Base-by-base conservation (phyloP, 345 rosid genomes). In the Brassica incana region DNA sequence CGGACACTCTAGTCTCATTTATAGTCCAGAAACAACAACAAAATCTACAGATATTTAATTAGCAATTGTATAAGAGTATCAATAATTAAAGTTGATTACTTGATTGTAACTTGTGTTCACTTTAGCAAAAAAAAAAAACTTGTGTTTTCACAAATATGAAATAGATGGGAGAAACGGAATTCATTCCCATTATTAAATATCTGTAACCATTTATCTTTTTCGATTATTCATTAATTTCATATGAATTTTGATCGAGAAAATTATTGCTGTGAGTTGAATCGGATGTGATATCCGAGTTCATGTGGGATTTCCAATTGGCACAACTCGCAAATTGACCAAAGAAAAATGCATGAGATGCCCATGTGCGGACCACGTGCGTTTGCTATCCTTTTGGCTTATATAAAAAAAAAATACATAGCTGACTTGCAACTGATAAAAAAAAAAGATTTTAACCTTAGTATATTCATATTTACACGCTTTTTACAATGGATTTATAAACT, bases 301-400 rank as follows among this genome's bases (percentile, higher is more conserved):
- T 56, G 67, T 54, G 80, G 20, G 68, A 69, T 65, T 69, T 75
- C 43, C 18, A 4, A 43, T 58, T 71, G 73, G 69, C 56, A 65
- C 61, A 75, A 65, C 29, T 75, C 61, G 62, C 29, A 74, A 30
- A 69, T 70, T 84, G 78, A 84, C 78, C 67, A 70, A 76, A 71
- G 36, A 74, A 77, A 74, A 27, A 38, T 65, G 59, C 77, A 72
- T 84, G 82, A 85, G 75, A 36, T 52, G 69, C 32, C 81, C 78
- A 82, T 80, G 77, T 70, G 82, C 72, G 3, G 67, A 25, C 72
- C 83, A 82, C 82, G 80, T 73, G 82, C 27, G 4, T 33, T 71
- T 65, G 74, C 77, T 71, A 64, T 71, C 5, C 15, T 5, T 70
- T 40, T 52, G 72, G 76, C 75, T 16, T 69, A 40, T 74, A 61